These are phyloP conservation scores for Saccharomycopsis babjevae DNA, from an alignment of 805 yeast species.

Conservation along the genomic window DNA sequence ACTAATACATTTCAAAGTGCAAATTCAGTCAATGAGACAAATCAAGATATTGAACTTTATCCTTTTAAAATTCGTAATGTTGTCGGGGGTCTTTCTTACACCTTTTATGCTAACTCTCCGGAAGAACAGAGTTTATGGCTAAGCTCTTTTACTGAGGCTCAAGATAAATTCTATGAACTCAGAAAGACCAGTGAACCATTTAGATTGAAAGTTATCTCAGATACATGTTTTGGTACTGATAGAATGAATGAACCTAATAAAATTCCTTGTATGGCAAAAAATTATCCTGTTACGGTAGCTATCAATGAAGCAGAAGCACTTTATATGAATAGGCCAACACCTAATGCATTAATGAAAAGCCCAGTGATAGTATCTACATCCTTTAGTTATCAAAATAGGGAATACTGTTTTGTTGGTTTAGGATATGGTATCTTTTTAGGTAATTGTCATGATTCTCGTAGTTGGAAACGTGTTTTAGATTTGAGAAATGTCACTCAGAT, in stretches of 20 bases:
- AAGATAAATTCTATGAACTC: constrained; percentile 29
- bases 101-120: constrained; percentile 37
- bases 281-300: constrained; percentile 41
- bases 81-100: constrained; percentile 44
- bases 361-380: constrained; percentile 23
- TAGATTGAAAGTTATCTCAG: constrained; percentile 41
- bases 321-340: constrained; percentile 12
- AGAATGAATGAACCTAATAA: constrained; percentile 38
- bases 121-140: constrained; percentile 54
- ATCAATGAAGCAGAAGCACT: constrained; percentile 27
- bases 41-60: constrained; percentile 18
- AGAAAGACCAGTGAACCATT: constrained; percentile 43
- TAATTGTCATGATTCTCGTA: constrained; percentile 20
- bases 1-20: background rate
- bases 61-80: constrained; percentile 47
- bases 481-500: constrained; percentile 46
- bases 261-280: constrained; percentile 41
- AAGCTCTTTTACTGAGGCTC: constrained; percentile 37
- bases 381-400: constrained; percentile 34
- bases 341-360: constrained; percentile 23
- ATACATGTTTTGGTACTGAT: constrained; percentile 57
- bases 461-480: constrained; percentile 52
- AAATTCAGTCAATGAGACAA: background rate
- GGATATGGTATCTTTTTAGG: constrained; percentile 52
- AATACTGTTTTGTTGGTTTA: constrained; percentile 48